phyloP scores from a whole-genome alignment of 345 rosid genomes.

The Eucalyptus albens region DNA sequence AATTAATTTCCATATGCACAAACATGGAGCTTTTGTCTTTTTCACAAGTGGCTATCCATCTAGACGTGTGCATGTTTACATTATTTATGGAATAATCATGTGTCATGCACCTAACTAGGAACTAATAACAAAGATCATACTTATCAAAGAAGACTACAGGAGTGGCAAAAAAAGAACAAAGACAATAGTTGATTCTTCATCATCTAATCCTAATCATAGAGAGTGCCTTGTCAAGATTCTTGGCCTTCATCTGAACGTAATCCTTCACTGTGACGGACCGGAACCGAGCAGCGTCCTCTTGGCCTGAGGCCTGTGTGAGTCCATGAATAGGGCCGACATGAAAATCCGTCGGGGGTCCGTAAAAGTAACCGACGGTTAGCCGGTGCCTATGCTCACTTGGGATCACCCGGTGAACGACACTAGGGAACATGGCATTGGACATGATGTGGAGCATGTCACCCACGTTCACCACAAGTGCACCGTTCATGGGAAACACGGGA shows the following conservation, averaged over 20 bases:
- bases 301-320: not conserved
- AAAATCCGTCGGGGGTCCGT: conserved; percentile 30
- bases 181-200: not conserved
- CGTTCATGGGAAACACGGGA: conserved; percentile 30
- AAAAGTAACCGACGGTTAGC: conserved; percentile 56
- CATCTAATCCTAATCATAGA: conserved; percentile 14
- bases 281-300: conserved; percentile 15
- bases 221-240: conserved; percentile 44
- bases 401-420: conserved; percentile 58
- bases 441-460: conserved; percentile 79
- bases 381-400: conserved; percentile 39
- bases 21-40: not conserved
- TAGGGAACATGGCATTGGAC: conserved; percentile 45
- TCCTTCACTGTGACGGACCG: conserved; percentile 41
- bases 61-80: not conserved
- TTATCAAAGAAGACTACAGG: not conserved
- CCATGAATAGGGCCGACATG: conserved; percentile 21
- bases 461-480: conserved; percentile 66
- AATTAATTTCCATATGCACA: not conserved
- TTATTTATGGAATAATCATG: not conserved
- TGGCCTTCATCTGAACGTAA: conserved; percentile 40
- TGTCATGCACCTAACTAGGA: not conserved
- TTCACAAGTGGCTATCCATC: not conserved
- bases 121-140: not conserved
- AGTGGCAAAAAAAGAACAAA: not conserved